Evolutionary conservation across 1,284 basidiomycete species (phyloP).

Genomic region (Fomes fomentarius): DNA sequence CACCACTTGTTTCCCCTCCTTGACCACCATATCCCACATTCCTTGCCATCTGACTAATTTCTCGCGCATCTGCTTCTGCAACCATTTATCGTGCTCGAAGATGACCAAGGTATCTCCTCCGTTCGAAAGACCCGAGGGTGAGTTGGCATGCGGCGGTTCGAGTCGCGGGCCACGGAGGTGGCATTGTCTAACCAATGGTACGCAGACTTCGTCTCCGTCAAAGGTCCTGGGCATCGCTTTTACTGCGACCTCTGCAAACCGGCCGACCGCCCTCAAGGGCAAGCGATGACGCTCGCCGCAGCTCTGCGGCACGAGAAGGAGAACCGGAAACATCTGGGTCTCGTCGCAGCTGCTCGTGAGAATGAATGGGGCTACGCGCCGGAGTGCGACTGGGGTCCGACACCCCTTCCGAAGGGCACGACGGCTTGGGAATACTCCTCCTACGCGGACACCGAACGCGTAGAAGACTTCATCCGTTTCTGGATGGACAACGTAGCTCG

Average conservation of each 20-base stretch:
- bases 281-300: slow-evolving; percentile 20
- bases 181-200: neutral
- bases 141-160: too few relatives aligned
- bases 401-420: slow-evolving; percentile 41
- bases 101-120: neutral
- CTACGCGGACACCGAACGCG: slow-evolving; percentile 45
- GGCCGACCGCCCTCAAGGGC: slow-evolving; percentile 6
- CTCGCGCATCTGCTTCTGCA: too few relatives aligned
- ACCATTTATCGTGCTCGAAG: neutral
- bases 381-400: slow-evolving; percentile 22
- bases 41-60: neutral
- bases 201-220: slow-evolving; percentile 22
- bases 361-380: slow-evolving; percentile 9
- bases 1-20: neutral
- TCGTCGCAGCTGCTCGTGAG: slow-evolving; percentile 9
- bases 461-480: slow-evolving; percentile 44
- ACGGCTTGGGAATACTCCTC: slow-evolving; percentile 54
- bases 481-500: slow-evolving; percentile 58
- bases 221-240: slow-evolving; percentile 11
- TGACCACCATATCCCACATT: slow-evolving; percentile 1
- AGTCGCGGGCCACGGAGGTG: too few relatives aligned
- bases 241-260: slow-evolving; percentile 26
- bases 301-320: slow-evolving; percentile 22
- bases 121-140: neutral
- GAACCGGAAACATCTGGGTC: slow-evolving; percentile 15